Evolutionary conservation across 805 yeast genomes (phyloP), one percentile per base, ranked within the genome.

Genomic region (Millerozyma miso): DNA sequence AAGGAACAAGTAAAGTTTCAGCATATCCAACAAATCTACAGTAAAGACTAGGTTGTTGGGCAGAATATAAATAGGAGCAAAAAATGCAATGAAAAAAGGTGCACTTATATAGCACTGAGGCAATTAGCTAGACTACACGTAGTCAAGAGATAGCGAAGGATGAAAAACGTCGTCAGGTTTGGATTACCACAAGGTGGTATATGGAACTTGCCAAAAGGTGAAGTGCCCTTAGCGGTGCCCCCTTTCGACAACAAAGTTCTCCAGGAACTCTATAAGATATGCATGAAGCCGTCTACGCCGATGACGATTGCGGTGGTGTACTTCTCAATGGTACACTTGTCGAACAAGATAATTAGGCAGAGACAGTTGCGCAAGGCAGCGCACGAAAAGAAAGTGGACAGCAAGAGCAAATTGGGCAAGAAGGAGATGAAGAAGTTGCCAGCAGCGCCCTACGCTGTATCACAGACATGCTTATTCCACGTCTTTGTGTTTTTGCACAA

Each of bases 401-500:
- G 45, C 15, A 43, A 47, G 10, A 43, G 52, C 7, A 46, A 49
- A 4, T 40, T 55, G 26, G 39, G 51, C 8, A 55, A 49, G 20
- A 50, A 50, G 26, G 56, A 56, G 35, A 40, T 53, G 41, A 70
- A 71, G 46, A 57, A 61, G 44, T 58, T 79, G 40, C 74, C 77
- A 4, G 65, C 82, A 3, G 82, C 78, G 16, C 88, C 89, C 2
- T 68, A 65, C 43, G 42, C 56, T 7, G 59, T 83, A 38, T 67
- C 85, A 12, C 66, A 62, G 23, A 63, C 74, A 14, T 40, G 46
- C 2, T 33, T 59, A 12, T 83, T 83, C 71, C 77, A 76, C 56
- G 37, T 62, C 26, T 71, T 81, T 40, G 87, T 83, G 19, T 58
- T 82, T 13, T 49, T 78, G 33, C 89, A 83, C 62, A 83, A 83